These are phyloP conservation scores for Patellaria atrata DNA, from an alignment of 495 filamentous ascomycete genomes.

Conservation along the genomic window DNA sequence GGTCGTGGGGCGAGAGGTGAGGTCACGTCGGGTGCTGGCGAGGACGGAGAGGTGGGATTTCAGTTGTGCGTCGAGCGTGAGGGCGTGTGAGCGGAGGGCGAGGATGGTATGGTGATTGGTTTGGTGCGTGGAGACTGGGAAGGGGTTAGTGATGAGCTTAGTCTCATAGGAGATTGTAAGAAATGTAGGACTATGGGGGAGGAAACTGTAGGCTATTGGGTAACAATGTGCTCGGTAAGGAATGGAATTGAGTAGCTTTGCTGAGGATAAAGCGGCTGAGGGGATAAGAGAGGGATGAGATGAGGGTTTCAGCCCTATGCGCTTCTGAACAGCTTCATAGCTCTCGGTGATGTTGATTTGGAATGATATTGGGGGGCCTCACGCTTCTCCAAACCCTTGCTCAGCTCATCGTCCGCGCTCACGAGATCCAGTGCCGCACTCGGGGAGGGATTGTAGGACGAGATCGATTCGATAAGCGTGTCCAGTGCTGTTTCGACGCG, in stretches of 20 bases:
- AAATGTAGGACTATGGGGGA: background rate
- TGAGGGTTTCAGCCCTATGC: no score
- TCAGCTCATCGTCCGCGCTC: slow-evolving; percentile 51
- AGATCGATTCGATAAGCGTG: slow-evolving; percentile 56
- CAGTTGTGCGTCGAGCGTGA: slow-evolving; percentile 45
- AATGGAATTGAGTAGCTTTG: slow-evolving; percentile 1
- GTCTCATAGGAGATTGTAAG: slow-evolving; percentile 1
- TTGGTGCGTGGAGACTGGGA: slow-evolving; percentile 57
- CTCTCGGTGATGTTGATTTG: no score
- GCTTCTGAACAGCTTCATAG: no score
- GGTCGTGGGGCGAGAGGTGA: slow-evolving; percentile 43
- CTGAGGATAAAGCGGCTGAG: slow-evolving; percentile 6
- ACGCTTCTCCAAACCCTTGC: slow-evolving; percentile 43
- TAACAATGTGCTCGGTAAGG: no score
- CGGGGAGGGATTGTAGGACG: slow-evolving; percentile 60
- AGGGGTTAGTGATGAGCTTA: slow-evolving; percentile 2
- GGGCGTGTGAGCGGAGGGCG: slow-evolving; percentile 43
- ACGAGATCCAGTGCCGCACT: slow-evolving; percentile 48
- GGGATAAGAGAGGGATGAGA: no score
- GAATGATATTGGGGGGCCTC: slow-evolving; percentile 6
- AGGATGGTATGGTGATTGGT: slow-evolving; percentile 48
- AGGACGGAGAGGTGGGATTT: slow-evolving; percentile 44
- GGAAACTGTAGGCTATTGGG: background rate
- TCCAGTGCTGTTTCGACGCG: slow-evolving; percentile 53
- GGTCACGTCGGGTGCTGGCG: slow-evolving; percentile 50